These are phyloP conservation scores for Verticillium zaregamsianum DNA, from an alignment of 2,329 filamentous ascomycete genomes.

Conservation along the genomic window DNA sequence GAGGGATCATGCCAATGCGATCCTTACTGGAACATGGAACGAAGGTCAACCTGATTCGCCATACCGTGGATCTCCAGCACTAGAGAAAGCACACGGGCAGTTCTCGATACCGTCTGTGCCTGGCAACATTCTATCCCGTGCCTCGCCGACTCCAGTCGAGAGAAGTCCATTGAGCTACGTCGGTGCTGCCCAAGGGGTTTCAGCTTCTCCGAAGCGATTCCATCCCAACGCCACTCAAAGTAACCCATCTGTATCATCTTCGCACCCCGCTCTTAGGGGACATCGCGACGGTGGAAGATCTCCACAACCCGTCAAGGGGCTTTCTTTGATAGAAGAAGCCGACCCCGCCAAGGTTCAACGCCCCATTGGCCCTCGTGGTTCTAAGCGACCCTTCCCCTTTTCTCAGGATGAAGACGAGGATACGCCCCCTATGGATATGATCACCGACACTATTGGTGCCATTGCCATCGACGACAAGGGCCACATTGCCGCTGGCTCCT, in stretches of 20 bases:
- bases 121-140: conserved; percentile 2
- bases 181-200: conserved; percentile 5
- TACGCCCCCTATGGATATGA: conserved; percentile 35
- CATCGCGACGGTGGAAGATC: conserved; percentile 12
- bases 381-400: conserved; percentile 28
- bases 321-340: not conserved
- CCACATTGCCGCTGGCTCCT: conserved; percentile 89
- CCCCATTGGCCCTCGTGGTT: conserved; percentile 18
- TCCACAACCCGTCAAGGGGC: not conserved
- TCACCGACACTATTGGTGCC: conserved; percentile 93
- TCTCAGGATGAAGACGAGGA: conserved; percentile 33
- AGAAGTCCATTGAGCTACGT: conserved; percentile 22
- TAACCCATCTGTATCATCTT: not conserved
- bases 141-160: conserved; percentile 13
- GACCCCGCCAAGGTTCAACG: not conserved
- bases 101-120: not conserved
- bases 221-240: not conserved
- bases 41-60: conserved; percentile 60
- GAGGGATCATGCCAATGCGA: conserved; percentile 50
- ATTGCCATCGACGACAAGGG: conserved; percentile 86
- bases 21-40: conserved; percentile 56
- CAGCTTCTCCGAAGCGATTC: not conserved
- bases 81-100: conserved; percentile 1
- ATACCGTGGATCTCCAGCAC: conserved; percentile 16
- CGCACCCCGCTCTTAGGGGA: conserved; percentile 5